Evolutionary conservation across 768 basidiomycete genomes (phyloP), one percentile per base, ranked within the genome.

Genomic region (Suillus discolor): DNA sequence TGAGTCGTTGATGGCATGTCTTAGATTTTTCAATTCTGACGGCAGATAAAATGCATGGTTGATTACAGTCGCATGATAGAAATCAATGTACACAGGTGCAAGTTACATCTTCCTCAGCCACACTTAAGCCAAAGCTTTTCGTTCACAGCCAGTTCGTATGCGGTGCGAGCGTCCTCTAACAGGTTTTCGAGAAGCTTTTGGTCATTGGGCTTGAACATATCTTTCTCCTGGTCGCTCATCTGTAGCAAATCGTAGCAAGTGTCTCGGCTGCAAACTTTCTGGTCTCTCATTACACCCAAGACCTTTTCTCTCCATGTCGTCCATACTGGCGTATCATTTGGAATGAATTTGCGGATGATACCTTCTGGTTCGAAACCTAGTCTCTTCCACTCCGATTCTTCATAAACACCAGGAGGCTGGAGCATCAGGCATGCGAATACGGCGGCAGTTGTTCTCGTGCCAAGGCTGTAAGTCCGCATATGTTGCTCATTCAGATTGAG

Each of bases 301-400:
- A 55, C 20, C 54, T 34, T 36, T n/a, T 55, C 12, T 36, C 31
- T 55, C 54, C 54, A 61, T 34, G 38, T 67, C 18, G 16, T 25
- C 66, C 66, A 65, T 39, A 41, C 66, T 13, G 39, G 36, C 31
- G 66, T 67, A 42, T 42, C 57, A 23, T 65, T 67, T 5, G 64
- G 66, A 45, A 67, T n/a, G 38, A 67, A 16, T 28, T 66, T 57
- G 4, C 55, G 25, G 34, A 67, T 36, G 47, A 65, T 64, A 23
- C 54, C 47, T 18, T 13, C 36, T 20, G 45, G 64, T 13, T 55
- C 9, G 12, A 55, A 55, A 55, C 53, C 53, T 12, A 20, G 28
- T 31, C 1, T 13, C 54, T 34, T 9, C 54, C 54, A 55, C 34
- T 55, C 18, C 18, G 13, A 49, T 25, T 34, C 54, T n/a, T 31